phyloP scores from a whole-genome alignment of 2,329 filamentous ascomycete species.

The Pseudocercospora pini-densiflorae region DNA sequence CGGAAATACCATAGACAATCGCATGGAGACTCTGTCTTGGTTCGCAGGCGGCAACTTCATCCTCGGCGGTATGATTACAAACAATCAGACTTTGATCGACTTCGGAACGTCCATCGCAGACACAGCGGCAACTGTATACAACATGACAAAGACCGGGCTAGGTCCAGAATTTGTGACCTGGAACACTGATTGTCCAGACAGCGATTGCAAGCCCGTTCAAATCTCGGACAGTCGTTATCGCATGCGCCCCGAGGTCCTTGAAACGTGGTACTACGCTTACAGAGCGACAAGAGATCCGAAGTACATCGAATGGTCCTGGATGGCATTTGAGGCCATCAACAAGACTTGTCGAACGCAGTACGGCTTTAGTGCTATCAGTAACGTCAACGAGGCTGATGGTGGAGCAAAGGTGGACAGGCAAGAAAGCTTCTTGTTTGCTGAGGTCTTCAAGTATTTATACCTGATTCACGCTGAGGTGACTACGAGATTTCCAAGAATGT shows the following conservation, averaged over 20 bases:
- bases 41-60: conserved; percentile 42
- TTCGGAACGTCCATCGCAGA: conserved; percentile 39
- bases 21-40: conserved; percentile 38
- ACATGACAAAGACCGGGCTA: conserved; percentile 32
- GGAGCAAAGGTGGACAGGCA: conserved; percentile 27
- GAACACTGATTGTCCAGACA: conserved; percentile 25
- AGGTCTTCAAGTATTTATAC: conserved; percentile 37
- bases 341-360: conserved; percentile 30
- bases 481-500: no score
- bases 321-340: conserved; percentile 32
- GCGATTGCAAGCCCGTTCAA: conserved; percentile 22
- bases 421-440: conserved; percentile 34
- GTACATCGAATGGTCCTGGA: conserved; percentile 37
- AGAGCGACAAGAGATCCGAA: conserved; percentile 35
- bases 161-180: conserved; percentile 38
- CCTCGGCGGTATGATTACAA: conserved; percentile 37
- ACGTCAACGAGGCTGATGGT: conserved; percentile 31
- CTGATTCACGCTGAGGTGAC: conserved; percentile 24
- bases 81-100: conserved; percentile 34
- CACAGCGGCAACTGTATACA: conserved; percentile 30
- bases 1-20: conserved; percentile 25
- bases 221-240: conserved; percentile 23
- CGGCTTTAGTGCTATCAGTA: conserved; percentile 32
- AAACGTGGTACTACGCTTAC: conserved; percentile 42
- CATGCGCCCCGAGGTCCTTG: conserved; percentile 37